These are phyloP conservation scores for Tylopilus vinaceipallidus DNA, from an alignment of 768 basidiomycete species.

Conservation along the genomic window DNA sequence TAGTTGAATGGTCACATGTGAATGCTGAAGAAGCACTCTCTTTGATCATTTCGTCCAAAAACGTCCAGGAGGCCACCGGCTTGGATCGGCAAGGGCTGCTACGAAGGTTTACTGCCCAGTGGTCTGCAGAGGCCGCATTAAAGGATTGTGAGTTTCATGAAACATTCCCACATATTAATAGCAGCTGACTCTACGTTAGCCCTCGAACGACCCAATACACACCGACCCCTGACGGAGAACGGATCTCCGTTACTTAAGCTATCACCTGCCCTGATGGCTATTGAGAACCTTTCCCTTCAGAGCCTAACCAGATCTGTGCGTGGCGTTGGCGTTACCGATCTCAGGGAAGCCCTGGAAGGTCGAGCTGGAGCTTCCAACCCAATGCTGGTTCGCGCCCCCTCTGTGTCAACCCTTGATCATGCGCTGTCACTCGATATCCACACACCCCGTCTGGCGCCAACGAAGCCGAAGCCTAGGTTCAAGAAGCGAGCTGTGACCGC, in stretches of 20 bases:
- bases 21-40: constrained; percentile 53
- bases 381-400: constrained; percentile 62
- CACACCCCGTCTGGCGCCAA: constrained; percentile 41
- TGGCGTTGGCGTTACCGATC: constrained; percentile 83
- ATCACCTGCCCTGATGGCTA: constrained; percentile 85
- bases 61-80: constrained; percentile 62
- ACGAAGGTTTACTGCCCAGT: constrained; percentile 53
- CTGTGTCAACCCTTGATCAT: constrained; percentile 76
- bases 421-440: constrained; percentile 46
- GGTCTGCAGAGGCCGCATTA: constrained; percentile 76
- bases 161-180: constrained; percentile 12
- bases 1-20: constrained; percentile 38
- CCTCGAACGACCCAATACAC: constrained; percentile 49
- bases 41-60: constrained; percentile 50
- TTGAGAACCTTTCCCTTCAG: constrained; percentile 86
- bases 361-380: constrained; percentile 81
- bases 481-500: constrained; percentile 50
- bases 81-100: constrained; percentile 56
- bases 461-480: constrained; percentile 54
- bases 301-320: constrained; percentile 76
- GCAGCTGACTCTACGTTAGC: constrained; percentile 37
- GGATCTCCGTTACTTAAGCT: constrained; percentile 75
- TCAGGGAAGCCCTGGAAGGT: constrained; percentile 87
- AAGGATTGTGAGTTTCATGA: constrained; percentile 60
- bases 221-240: constrained; percentile 66